A percentile compares a stretch with the other conserved stretches of the same genome.
These are phyloP conservation scores for Perilla frutescens DNA, from an alignment of 257 asterid species.

Conservation along the genomic window DNA sequence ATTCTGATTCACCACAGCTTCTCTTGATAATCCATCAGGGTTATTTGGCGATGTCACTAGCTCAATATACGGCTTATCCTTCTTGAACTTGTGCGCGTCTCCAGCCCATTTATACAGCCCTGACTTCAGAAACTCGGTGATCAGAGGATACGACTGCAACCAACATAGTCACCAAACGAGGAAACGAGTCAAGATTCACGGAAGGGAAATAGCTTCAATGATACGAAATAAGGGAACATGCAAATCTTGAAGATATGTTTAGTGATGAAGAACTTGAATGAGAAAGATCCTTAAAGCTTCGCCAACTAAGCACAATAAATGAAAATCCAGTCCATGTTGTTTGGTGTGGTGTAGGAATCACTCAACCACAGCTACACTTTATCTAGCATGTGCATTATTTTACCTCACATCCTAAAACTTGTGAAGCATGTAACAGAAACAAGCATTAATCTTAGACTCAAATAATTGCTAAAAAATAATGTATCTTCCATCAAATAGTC, in stretches of 20 bases:
- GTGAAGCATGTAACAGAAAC: constrained; percentile 26
- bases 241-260: constrained; percentile 31
- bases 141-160: constrained; percentile 86
- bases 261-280: neutral
- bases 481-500: constrained; percentile 18
- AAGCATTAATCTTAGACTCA: constrained; percentile 29
- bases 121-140: constrained; percentile 79
- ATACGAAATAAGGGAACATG: no score
- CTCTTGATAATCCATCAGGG: constrained; percentile 83
- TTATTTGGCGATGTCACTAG: constrained; percentile 93
- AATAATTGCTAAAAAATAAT: constrained; percentile 39
- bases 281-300: constrained; percentile 11
- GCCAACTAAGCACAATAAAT: constrained; percentile 40
- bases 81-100: constrained; percentile 62
- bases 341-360: constrained; percentile 27
- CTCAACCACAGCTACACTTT: constrained; percentile 34
- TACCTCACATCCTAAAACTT: constrained; percentile 23
- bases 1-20: constrained; percentile 64
- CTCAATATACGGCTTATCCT: constrained; percentile 72
- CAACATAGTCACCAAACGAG: neutral
- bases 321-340: constrained; percentile 21
- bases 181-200: no score
- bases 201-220: no score
- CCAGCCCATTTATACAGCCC: constrained; percentile 92
- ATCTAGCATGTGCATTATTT: constrained; percentile 37